A percentile compares a stretch with the other conserved stretches of the same genome.
Evolutionary conservation across 352 stramenopile species (phyloP).

Genomic region (Phytophthora cajani): DNA sequence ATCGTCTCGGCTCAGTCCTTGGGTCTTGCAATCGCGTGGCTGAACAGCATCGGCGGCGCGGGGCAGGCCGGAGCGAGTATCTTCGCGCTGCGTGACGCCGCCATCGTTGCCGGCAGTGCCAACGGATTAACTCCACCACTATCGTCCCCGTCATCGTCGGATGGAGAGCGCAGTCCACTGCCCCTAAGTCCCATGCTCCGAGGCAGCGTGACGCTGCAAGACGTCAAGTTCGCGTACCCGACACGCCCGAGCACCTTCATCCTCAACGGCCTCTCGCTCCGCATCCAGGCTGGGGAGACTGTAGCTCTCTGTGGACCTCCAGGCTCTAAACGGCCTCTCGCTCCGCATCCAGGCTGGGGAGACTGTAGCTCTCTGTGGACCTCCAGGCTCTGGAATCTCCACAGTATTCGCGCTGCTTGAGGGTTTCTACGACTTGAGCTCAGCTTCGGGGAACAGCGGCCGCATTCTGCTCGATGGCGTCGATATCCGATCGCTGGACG

Average conservation of each 20-base stretch:
- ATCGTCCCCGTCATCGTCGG: conserved; percentile 21
- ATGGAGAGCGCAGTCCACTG: conserved; percentile 13
- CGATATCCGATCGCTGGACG: conserved; percentile 77
- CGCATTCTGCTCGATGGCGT: conserved; percentile 80
- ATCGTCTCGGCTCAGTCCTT: conserved; percentile 48
- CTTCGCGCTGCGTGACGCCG: conserved; percentile 36
- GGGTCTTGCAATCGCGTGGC: conserved; percentile 37
- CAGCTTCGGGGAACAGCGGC: conserved; percentile 23
- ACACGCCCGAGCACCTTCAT: conserved; percentile 27
- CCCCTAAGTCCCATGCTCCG: conserved; percentile 29
- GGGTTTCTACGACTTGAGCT: conserved; percentile 70
- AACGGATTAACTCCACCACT: conserved; percentile 17
- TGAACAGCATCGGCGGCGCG: conserved; percentile 31
- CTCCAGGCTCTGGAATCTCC: conserved; percentile 51
- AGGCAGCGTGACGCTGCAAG: conserved; percentile 46
- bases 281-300: conserved; percentile 39
- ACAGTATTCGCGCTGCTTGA: conserved; percentile 67
- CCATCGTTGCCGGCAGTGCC: conserved; percentile 8
- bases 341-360: conserved; percentile 37
- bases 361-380: conserved; percentile 44
- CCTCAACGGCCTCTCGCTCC: conserved; percentile 28
- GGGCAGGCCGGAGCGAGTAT: conserved; percentile 37
- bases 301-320: conserved; percentile 41
- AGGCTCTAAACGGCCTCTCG: conserved; percentile 28
- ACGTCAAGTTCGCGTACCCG: conserved; percentile 56